Base-by-base conservation (phyloP, 371 early-diverging fungal genomes). In the Thermomucor indicae-seudaticae region DNA sequence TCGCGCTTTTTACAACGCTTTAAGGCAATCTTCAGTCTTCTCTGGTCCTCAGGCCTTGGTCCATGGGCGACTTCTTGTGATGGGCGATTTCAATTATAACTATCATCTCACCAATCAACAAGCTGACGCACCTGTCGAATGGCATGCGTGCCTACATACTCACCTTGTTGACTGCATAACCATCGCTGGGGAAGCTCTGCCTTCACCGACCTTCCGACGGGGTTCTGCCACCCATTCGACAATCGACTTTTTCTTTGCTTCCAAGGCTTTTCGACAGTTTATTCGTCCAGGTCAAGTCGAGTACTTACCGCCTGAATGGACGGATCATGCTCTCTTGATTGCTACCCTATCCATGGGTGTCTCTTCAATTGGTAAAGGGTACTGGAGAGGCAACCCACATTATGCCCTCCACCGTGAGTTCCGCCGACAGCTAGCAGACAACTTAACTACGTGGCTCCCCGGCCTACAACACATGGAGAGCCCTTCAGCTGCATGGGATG, bases 1-100 rank as follows among this genome's bases (percentile, higher is more conserved):
- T n/a, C n/a, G n/a, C n/a, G n/a, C n/a, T n/a, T n/a, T n/a, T n/a
- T n/a, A n/a, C n/a, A n/a, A n/a, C n/a, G n/a, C n/a, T n/a, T n/a
- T n/a, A n/a, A n/a, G n/a, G n/a, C n/a, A n/a, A n/a, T n/a, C n/a
- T n/a, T n/a, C n/a, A n/a, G n/a, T n/a, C n/a, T n/a, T n/a, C n/a
- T n/a, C n/a, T n/a, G n/a, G n/a, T n/a, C n/a, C n/a, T n/a, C n/a
- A n/a, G n/a, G n/a, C n/a, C n/a, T n/a, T n/a, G n/a, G n/a, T n/a
- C n/a, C 34, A 32, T 32, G n/a, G 22, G 3, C 29, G 52, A 4
- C 22, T 51, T 2, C 14, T 51, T 27, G 19, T 51, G 16, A 25
- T 17, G 2, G 52, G 52, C 12, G 52, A 51, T 24, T 51, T 51
- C 37, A 51, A 43, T 35, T 51, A 43, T 17, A 39, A 27, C 37